phyloP scores from a whole-genome alignment of 2,329 filamentous ascomycete species.

The Aspergillus pseudotamarii region DNA sequence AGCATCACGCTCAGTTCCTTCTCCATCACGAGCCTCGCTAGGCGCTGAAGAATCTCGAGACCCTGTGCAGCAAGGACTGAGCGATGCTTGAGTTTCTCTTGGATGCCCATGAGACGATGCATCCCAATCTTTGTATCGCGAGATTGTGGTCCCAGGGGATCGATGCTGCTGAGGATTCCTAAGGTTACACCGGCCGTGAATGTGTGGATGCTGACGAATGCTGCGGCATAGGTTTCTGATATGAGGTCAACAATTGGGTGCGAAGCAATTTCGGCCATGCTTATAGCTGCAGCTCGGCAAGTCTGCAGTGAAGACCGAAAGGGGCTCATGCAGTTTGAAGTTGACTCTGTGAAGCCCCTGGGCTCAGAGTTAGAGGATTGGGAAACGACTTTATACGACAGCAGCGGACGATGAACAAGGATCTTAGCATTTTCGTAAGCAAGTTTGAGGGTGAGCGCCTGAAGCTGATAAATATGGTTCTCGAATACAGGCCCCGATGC shows the following conservation, averaged over 20 bases:
- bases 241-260: conserved; percentile 19
- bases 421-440: conserved; percentile 40
- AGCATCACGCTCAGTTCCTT: conserved; percentile 27
- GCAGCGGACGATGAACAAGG: conserved; percentile 30
- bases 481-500: conserved; percentile 27
- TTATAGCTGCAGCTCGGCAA: conserved; percentile 26
- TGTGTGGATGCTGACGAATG: conserved; percentile 29
- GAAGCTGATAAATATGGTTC: conserved; percentile 32
- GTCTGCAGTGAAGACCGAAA: conserved; percentile 14
- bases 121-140: conserved; percentile 23
- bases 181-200: conserved; percentile 29
- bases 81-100: conserved; percentile 18
- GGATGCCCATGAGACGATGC: conserved; percentile 23
- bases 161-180: conserved; percentile 26
- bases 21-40: conserved; percentile 24
- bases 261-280: conserved; percentile 15
- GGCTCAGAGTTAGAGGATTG: background rate
- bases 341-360: background rate
- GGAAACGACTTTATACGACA: conserved; percentile 22
- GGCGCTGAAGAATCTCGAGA: conserved; percentile 22
- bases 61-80: conserved; percentile 24
- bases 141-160: conserved; percentile 20
- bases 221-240: conserved; percentile 26
- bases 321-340: background rate
- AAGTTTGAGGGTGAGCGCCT: conserved; percentile 36